Conservation (phyloP, 306 rosid species). For the Cucurbita ficifolia region DNA sequence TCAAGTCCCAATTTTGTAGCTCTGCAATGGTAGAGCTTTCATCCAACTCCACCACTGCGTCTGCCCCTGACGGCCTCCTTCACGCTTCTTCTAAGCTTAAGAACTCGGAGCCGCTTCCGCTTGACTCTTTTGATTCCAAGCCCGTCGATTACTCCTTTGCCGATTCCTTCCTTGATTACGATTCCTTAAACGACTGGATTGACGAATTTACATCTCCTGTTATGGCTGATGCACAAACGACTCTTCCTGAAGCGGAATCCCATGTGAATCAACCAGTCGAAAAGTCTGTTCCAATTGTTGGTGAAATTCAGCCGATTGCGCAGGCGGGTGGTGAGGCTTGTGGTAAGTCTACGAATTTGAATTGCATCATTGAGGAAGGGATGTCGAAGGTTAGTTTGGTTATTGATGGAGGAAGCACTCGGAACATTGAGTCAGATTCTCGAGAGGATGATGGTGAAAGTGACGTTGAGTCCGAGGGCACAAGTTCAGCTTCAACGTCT, state of each 20-base stretch:
- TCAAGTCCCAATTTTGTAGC: background rate
- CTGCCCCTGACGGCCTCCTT: constrained; percentile 11
- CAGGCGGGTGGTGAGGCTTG: constrained; percentile 12
- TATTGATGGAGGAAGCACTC: constrained; percentile 8
- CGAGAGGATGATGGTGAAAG: constrained; percentile 14
- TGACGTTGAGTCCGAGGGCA: constrained; percentile 30
- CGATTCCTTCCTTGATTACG: constrained; percentile 55
- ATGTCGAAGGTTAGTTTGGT: constrained; percentile 39
- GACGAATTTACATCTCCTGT: constrained; percentile 11
- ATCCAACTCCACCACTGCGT: background rate
- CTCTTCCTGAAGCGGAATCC: background rate
- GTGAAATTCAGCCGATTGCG: constrained; percentile 3
- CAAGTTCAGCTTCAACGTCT: constrained; percentile 15
- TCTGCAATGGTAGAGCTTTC: constrained; percentile 21
- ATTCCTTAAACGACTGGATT: constrained; percentile 28
- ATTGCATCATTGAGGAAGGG: constrained; percentile 23
- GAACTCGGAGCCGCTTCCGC: constrained; percentile 15
- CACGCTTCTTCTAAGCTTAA: constrained; percentile 16
- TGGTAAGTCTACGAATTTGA: constrained; percentile 8
- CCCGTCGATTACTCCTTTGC: constrained; percentile 23
- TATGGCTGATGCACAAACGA: constrained; percentile 17
- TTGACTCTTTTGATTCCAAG: constrained; percentile 14
- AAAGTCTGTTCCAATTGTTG: background rate
- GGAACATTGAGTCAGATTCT: constrained; percentile 6
- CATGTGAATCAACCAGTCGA: background rate